These are phyloP conservation scores for Paecilomyces fulvus DNA, from an alignment of 2,329 filamentous ascomycete species.

Conservation along the genomic window DNA sequence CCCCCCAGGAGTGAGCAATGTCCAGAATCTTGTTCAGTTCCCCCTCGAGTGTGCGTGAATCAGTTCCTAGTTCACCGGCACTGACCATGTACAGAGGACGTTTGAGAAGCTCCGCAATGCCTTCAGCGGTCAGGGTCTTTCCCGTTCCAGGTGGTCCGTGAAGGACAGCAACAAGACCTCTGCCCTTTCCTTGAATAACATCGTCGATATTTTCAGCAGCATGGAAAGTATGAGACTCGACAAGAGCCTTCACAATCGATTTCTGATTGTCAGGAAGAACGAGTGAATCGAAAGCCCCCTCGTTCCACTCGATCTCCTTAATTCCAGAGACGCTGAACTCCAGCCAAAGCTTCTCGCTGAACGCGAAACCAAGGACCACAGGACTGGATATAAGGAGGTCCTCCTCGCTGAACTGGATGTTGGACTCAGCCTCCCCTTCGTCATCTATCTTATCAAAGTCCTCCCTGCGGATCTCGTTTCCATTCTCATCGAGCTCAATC, in stretches of 20 bases:
- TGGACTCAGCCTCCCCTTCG: conserved; percentile 22
- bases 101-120: conserved; percentile 72
- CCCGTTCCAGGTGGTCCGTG: conserved; percentile 82
- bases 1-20: conserved; percentile 78
- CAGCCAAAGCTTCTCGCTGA: conserved; percentile 82
- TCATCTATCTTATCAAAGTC: conserved; percentile 49
- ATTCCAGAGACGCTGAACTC: conserved; percentile 76
- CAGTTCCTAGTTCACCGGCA: conserved; percentile 72
- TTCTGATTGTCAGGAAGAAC: conserved; percentile 60
- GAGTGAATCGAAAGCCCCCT: conserved; percentile 70
- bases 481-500: conserved; percentile 49
- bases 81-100: conserved; percentile 78
- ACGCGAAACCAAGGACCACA: conserved; percentile 77
- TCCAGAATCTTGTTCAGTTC: conserved; percentile 79
- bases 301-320: conserved; percentile 76
- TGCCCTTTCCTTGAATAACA: conserved; percentile 74
- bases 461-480: conserved; percentile 46
- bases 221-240: conserved; percentile 76
- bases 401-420: conserved; percentile 64
- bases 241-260: conserved; percentile 67
- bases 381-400: conserved; percentile 78
- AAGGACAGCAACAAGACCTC: conserved; percentile 72
- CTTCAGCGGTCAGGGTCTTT: conserved; percentile 81
- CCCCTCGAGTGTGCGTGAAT: conserved; percentile 62
- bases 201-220: conserved; percentile 75